phyloP scores from a whole-genome alignment of 331 rosid genomes.

The Spiraea crenata region DNA sequence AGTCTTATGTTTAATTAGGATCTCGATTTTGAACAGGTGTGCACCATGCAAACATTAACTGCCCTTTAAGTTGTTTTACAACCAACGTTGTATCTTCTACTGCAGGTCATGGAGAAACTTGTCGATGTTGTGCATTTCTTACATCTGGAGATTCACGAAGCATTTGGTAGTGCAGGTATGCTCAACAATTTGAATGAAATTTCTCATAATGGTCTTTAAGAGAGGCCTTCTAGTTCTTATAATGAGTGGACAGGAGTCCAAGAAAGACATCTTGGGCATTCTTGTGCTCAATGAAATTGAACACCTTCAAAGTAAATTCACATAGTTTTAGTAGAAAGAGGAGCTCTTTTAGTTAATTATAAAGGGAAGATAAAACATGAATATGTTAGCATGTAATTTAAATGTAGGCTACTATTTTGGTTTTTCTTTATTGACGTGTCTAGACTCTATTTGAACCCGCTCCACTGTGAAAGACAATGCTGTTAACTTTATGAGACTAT shows the following conservation, averaged over 20 bases:
- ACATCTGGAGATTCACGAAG: slow-evolving; percentile 86
- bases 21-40: not conserved
- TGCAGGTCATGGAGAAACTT: slow-evolving; percentile 96
- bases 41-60: not conserved
- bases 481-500: not conserved
- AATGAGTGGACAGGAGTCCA: not conserved
- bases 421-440: not conserved
- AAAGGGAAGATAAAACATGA: not conserved
- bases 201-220: slow-evolving; percentile 23
- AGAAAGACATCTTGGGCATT: not conserved
- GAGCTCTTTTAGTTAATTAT: not conserved
- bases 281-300: not conserved
- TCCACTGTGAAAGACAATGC: not conserved
- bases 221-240: not conserved
- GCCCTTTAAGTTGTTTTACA: not conserved
- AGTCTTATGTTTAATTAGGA: slow-evolving; percentile 1
- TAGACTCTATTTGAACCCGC: not conserved
- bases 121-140: slow-evolving; percentile 78
- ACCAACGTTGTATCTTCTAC: slow-evolving; percentile 21
- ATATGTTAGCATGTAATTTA: too few relatives aligned
- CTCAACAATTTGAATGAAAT: slow-evolving; percentile 23
- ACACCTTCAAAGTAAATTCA: not conserved
- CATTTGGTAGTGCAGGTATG: slow-evolving; percentile 93
- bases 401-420: too few relatives aligned
- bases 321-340: not conserved